These are phyloP conservation scores for Wolfiporia cocos DNA, from an alignment of 1,284 basidiomycete species.

Conservation along the genomic window DNA sequence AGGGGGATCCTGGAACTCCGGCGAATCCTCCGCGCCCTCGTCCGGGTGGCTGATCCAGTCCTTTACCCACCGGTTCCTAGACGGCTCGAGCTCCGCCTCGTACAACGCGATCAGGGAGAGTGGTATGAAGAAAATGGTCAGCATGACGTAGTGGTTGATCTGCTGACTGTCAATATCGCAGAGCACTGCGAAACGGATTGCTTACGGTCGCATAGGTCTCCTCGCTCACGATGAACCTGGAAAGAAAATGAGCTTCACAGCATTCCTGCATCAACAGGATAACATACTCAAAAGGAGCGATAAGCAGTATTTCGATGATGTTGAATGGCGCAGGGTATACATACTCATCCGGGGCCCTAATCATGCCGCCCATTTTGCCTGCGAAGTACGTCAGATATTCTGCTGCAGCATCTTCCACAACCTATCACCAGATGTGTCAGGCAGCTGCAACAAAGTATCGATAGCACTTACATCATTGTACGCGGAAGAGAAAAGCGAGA, in stretches of 20 bases:
- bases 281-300: conserved; percentile 84
- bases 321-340: conserved; percentile 81
- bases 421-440: conserved; percentile 24
- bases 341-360: conserved; percentile 77
- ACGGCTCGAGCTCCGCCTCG: conserved; percentile 54
- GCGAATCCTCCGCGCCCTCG: conserved; percentile 61
- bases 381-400: conserved; percentile 89
- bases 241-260: neutral
- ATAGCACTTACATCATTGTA: conserved; percentile 72
- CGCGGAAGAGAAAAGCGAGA: conserved; percentile 90
- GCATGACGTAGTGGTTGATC: conserved; percentile 80
- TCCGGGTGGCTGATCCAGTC: conserved; percentile 61
- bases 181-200: neutral
- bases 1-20: conserved; percentile 49
- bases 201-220: conserved; percentile 52
- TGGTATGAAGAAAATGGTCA: conserved; percentile 74
- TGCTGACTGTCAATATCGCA: conserved; percentile 18
- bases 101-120: conserved; percentile 69
- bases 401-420: conserved; percentile 61
- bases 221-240: conserved; percentile 42
- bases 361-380: conserved; percentile 76
- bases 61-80: conserved; percentile 56
- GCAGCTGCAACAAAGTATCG: neutral
- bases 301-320: conserved; percentile 73
- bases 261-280: neutral